Base-by-base conservation (phyloP, 805 yeast species). In the Monosporozyma aquatica region DNA sequence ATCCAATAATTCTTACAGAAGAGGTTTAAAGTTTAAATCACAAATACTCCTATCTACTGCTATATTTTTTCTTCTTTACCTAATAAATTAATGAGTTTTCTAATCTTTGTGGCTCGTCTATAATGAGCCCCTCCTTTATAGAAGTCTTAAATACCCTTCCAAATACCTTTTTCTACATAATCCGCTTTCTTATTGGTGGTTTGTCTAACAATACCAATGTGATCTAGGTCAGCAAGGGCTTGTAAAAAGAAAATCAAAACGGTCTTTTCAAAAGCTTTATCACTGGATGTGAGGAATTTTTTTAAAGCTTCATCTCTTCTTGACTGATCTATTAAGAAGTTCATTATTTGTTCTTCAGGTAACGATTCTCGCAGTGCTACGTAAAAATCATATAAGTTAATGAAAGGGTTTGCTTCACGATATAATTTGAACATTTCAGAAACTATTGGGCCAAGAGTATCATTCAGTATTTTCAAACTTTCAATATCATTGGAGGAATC, bases 181-280 rank as follows among this genome's bases (percentile, higher is more conserved):
- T 59, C 64, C 40, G 47, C 46, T 23, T 51, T 58, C 18, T 50
- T 53, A 30, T 69, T 70, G 20, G 66, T 64, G 34, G 72, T 73
- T 41, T 80, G 82, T 49, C 77, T 78, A 15, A 86, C 56, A 37
- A 85, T 63, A 0, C 96, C 96, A 43, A 83, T 64, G 47, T 74
- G 65, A 44, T 77, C 75, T 45, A 87, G 66, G 55, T 87, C 95
- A 21, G 74, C 74, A 38, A 89, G 69, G 15, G 78, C 78, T 50
- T 83, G 89, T 46, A 83, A 64, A 56, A 87, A 87, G 76, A 92
- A 76, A 3, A 86, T 74, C 49, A 82, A 66, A 0, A 78, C 64
- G 37, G 80, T 52, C 46, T 75, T 73, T 36, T 80, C 80, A 87
- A 92, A 83, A 7, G 64, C 70, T 8, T 24, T 35, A 11, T 42